phyloP scores from a whole-genome alignment of 306 rosid species.

The Glycine latifolia region DNA sequence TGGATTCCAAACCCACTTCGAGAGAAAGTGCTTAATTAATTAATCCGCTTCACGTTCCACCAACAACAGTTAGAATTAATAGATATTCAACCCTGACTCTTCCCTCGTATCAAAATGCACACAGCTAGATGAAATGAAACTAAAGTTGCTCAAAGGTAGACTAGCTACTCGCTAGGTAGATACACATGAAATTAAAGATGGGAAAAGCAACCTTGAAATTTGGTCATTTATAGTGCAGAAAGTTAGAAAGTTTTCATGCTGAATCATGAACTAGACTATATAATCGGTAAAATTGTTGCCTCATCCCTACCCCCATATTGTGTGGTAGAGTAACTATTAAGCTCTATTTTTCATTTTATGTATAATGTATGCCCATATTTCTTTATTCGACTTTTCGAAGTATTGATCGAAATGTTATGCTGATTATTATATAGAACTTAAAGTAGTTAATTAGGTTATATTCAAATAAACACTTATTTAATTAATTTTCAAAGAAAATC shows the following conservation, averaged over 20 bases:
- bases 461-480: too few relatives aligned
- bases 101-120: constrained; percentile 10
- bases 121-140: neutral
- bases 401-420: neutral
- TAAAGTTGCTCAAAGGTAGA: neutral
- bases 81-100: neutral
- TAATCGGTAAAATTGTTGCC: neutral
- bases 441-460: neutral
- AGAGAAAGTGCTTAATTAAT: neutral
- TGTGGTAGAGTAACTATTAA: neutral
- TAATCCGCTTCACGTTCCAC: constrained; percentile 38
- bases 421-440: too few relatives aligned
- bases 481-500: neutral
- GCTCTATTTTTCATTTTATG: neutral
- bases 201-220: constrained; percentile 13
- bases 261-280: neutral
- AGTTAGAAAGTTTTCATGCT: neutral
- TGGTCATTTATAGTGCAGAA: neutral
- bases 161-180: neutral
- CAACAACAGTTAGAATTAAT: constrained; percentile 31
- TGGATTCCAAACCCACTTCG: constrained; percentile 35
- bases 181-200: neutral
- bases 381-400: too few relatives aligned
- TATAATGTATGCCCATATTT: too few relatives aligned
- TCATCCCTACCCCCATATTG: neutral